Evolutionary conservation across 306 rosid genomes (phyloP).

Genomic region (Elaeagnus macrophylla): DNA sequence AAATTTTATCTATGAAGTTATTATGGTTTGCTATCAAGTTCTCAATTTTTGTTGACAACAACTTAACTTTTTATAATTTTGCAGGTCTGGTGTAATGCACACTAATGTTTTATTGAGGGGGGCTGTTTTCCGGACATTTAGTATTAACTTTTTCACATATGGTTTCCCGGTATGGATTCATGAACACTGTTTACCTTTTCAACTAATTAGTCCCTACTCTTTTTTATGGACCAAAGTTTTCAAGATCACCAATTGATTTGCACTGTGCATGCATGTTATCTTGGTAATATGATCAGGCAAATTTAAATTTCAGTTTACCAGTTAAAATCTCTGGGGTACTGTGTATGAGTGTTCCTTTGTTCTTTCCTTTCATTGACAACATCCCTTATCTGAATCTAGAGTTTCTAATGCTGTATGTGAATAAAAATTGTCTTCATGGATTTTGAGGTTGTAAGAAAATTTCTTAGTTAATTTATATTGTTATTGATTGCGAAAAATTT

Average conservation of each 20-base stretch:
- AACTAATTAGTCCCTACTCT: neutral
- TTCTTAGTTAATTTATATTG: neutral
- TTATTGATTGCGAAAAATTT: neutral
- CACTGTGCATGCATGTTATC: constrained; percentile 4
- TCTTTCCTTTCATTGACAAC: neutral
- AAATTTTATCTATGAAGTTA: neutral
- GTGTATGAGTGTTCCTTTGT: neutral
- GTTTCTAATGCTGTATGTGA: constrained; percentile 4
- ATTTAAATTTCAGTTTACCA: neutral
- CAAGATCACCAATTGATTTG: constrained; percentile 1
- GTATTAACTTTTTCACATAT: constrained; percentile 97
- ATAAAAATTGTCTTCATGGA: no score
- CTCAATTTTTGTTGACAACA: neutral
- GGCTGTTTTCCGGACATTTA: constrained; percentile 82
- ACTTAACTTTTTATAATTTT: constrained; percentile 20
- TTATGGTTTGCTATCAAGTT: neutral
- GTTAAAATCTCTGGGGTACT: neutral
- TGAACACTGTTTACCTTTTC: constrained; percentile 16
- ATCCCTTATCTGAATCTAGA: neutral
- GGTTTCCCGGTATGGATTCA: constrained; percentile 94
- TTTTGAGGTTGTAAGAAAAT: no score
- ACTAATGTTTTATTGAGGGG: constrained; percentile 78
- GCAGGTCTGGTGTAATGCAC: constrained; percentile 93
- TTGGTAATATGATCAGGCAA: constrained; percentile 6
- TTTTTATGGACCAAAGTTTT: neutral